Evolutionary conservation across 2,329 filamentous ascomycete species (phyloP).

Genomic region (Huntiella abstrusa): DNA sequence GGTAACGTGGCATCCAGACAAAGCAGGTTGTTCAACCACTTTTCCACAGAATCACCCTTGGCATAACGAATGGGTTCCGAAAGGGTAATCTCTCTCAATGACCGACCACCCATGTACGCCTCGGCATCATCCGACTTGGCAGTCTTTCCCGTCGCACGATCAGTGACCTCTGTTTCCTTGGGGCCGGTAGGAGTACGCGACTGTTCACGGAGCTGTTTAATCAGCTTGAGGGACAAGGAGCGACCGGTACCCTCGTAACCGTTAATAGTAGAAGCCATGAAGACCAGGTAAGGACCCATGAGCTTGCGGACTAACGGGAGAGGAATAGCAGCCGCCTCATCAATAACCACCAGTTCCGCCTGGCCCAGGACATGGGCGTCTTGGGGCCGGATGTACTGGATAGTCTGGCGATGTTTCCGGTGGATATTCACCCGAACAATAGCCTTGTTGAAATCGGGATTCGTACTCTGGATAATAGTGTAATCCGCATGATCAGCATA

Average conservation of each 20-base stretch:
- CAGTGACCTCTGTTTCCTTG: conserved; percentile 48
- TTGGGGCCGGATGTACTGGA: conserved; percentile 94
- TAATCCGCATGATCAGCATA: conserved; percentile 95
- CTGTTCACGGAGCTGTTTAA: conserved; percentile 90
- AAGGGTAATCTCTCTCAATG: conserved; percentile 78
- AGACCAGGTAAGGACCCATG: conserved; percentile 91
- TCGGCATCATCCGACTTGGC: conserved; percentile 40
- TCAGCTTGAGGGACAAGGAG: conserved; percentile 86
- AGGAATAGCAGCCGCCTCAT: conserved; percentile 93
- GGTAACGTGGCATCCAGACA: conserved; percentile 87
- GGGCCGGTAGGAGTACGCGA: conserved; percentile 42
- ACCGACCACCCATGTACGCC: conserved; percentile 46
- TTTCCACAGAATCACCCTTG: conserved; percentile 77
- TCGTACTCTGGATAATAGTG: conserved; percentile 93
- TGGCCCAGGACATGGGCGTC: conserved; percentile 90
- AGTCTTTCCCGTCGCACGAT: conserved; percentile 59
- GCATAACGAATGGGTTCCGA: conserved; percentile 90
- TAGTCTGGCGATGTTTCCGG: conserved; percentile 85
- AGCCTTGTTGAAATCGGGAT: conserved; percentile 97
- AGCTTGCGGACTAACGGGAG: conserved; percentile 81
- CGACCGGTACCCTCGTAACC: conserved; percentile 95
- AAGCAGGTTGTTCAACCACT: conserved; percentile 86
- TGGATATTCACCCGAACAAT: conserved; percentile 95
- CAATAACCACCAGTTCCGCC: conserved; percentile 86
- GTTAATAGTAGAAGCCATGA: conserved; percentile 99